Evolutionary conservation across 208 protist species (phyloP).

Genomic region (Leishmania lainsoni): DNA sequence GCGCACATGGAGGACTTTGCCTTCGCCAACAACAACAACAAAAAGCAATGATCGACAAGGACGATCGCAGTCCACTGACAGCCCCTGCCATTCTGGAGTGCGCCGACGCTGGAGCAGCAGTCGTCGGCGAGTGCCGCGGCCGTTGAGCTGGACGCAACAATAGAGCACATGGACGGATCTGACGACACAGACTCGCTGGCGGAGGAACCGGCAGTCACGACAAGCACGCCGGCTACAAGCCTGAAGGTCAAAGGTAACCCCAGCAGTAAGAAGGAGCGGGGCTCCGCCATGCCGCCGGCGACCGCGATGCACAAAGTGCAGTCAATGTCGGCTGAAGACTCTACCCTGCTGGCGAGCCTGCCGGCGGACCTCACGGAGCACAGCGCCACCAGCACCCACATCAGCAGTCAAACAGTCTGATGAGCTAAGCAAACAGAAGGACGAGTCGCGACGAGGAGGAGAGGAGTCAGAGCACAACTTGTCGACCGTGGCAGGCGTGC

Average conservation of each 20-base stretch:
- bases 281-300: not conserved
- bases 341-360: not conserved
- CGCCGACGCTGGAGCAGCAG: not conserved
- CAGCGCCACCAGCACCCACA: not conserved
- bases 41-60: not conserved
- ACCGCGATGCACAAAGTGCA: not conserved
- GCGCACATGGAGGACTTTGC: not conserved
- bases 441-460: not conserved
- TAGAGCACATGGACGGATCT: not conserved
- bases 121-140: not conserved
- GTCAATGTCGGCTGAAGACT: not conserved
- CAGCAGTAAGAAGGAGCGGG: not conserved
- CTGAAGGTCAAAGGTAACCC: not conserved
- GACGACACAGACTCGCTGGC: not conserved
- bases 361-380: not conserved
- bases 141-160: not conserved
- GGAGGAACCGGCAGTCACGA: not conserved
- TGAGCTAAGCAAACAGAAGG: not conserved
- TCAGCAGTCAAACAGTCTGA: not conserved
- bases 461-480: conserved; percentile 2
- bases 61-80: not conserved
- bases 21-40: not conserved
- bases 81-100: not conserved
- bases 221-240: not conserved
- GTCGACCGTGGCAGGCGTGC: not conserved